Conservation (phyloP, 306 rosid genomes). For the Lotus japonicus region DNA sequence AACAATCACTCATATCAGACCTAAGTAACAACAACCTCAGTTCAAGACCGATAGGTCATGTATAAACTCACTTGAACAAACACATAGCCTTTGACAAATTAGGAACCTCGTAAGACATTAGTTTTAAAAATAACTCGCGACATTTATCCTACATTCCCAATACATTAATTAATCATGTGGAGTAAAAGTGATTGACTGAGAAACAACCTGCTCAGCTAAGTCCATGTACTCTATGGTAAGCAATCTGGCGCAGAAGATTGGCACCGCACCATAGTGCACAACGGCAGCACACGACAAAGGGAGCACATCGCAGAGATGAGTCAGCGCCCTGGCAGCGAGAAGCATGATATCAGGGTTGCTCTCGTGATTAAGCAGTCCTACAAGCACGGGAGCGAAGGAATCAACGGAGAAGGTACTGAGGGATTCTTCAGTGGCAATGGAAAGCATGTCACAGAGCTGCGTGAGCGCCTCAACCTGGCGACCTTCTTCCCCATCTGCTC, state of each 20-base stretch:
- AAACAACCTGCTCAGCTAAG: slow-evolving; percentile 87
- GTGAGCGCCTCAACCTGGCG: slow-evolving; percentile 87
- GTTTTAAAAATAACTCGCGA: background rate
- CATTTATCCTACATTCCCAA: background rate
- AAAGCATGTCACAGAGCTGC: slow-evolving; percentile 86
- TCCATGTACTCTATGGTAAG: slow-evolving; percentile 96
- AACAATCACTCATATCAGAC: slow-evolving; percentile 23
- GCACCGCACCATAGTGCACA: slow-evolving; percentile 91
- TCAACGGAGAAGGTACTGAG: slow-evolving; percentile 80
- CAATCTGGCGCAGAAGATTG: slow-evolving; percentile 79
- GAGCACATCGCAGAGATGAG: slow-evolving; percentile 85
- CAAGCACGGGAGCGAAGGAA: slow-evolving; percentile 83
- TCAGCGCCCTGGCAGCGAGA: slow-evolving; percentile 86
- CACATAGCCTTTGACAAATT: background rate
- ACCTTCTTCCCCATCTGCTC: slow-evolving; percentile 93
- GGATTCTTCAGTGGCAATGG: slow-evolving; percentile 84
- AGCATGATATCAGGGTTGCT: slow-evolving; percentile 92
- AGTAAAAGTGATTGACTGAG: background rate
- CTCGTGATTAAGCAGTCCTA: slow-evolving; percentile 85
- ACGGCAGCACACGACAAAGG: slow-evolving; percentile 91
- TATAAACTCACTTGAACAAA: background rate
- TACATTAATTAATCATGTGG: background rate
- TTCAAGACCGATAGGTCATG: background rate
- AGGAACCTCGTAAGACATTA: background rate
- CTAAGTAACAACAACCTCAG: background rate